phyloP scores from a whole-genome alignment of 1,139 yeast species.

The Wickerhamomyces sp. region DNA sequence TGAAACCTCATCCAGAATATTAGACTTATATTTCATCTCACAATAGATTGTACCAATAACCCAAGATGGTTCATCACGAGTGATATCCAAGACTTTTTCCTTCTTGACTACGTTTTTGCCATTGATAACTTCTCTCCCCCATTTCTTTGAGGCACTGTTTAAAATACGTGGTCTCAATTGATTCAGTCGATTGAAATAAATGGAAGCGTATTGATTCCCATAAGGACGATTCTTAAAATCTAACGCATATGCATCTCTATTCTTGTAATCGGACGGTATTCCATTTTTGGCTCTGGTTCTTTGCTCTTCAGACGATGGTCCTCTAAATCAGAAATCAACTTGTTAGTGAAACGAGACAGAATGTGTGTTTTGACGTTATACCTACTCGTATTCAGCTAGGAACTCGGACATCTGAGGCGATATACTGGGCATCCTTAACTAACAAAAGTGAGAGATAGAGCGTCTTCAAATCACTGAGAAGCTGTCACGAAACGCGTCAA shows the following conservation, averaged over 20 bases:
- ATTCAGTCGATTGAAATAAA: slow-evolving; percentile 63
- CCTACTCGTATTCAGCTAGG: slow-evolving; percentile 9
- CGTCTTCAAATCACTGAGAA: no score
- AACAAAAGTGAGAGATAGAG: no score
- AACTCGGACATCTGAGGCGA: slow-evolving; percentile 9
- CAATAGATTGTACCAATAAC: slow-evolving; percentile 86
- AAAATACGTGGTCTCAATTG: slow-evolving; percentile 51
- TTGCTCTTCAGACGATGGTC: slow-evolving; percentile 2
- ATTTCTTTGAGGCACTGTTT: slow-evolving; percentile 41
- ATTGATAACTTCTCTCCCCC: slow-evolving; percentile 47
- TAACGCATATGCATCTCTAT: slow-evolving; percentile 23
- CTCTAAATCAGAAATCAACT: not conserved
- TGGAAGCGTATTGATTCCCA: slow-evolving; percentile 65
- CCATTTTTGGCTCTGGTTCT: slow-evolving; percentile 4
- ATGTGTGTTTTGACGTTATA: not conserved
- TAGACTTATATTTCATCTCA: slow-evolving; percentile 81
- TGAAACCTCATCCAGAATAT: slow-evolving; percentile 77
- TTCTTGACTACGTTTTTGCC: slow-evolving; percentile 32
- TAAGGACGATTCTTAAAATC: slow-evolving; percentile 42
- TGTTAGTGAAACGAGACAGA: not conserved
- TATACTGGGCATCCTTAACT: slow-evolving; percentile 10
- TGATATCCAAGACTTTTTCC: slow-evolving; percentile 74
- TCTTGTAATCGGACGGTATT: slow-evolving; percentile 16
- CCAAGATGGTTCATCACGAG: slow-evolving; percentile 71
- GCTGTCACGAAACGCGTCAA: not conserved